These are phyloP conservation scores for Pelargonium cotyledonis DNA, from an alignment of 441 rosid species.

Conservation along the genomic window DNA sequence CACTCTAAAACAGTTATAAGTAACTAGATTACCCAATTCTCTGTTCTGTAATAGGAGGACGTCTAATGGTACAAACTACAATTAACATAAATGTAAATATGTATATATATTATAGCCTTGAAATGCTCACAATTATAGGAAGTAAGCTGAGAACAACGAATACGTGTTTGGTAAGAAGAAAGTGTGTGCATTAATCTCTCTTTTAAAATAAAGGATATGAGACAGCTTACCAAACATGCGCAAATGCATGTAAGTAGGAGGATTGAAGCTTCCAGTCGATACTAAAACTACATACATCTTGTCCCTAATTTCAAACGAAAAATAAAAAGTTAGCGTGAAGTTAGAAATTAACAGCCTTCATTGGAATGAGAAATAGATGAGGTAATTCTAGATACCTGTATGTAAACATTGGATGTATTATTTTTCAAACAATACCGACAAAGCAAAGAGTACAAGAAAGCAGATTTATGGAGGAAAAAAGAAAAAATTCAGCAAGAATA, in stretches of 20 bases:
- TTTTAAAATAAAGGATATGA: not conserved
- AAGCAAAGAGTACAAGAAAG: not conserved
- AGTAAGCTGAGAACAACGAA: too few species aligned
- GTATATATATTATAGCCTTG: too few species aligned
- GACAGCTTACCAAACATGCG: constrained; percentile 51
- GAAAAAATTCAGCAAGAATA: not conserved
- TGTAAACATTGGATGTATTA: not conserved
- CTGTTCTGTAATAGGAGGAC: too few species aligned
- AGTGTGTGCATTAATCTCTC: too few species aligned
- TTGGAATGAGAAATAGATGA: not conserved
- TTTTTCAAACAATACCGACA: too few species aligned
- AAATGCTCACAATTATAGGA: too few species aligned
- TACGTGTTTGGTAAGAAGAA: too few species aligned
- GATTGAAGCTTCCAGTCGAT: constrained; percentile 88
- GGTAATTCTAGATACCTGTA: not conserved
- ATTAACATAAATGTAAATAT: too few species aligned
- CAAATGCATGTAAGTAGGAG: constrained; percentile 92
- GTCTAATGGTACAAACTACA: too few species aligned
- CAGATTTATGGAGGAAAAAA: not conserved
- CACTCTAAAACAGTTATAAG: too few species aligned
- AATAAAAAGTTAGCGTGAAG: not conserved
- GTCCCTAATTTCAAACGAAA: constrained; percentile 15
- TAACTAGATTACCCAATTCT: too few species aligned
- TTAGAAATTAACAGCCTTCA: not conserved
- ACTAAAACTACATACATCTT: constrained; percentile 59